Percentiles rank a stretch among this genome's conserved stretches.
phyloP scores from a whole-genome alignment of 192 early-diverging fungal genomes.

The Umbelopsis sp. region DNA sequence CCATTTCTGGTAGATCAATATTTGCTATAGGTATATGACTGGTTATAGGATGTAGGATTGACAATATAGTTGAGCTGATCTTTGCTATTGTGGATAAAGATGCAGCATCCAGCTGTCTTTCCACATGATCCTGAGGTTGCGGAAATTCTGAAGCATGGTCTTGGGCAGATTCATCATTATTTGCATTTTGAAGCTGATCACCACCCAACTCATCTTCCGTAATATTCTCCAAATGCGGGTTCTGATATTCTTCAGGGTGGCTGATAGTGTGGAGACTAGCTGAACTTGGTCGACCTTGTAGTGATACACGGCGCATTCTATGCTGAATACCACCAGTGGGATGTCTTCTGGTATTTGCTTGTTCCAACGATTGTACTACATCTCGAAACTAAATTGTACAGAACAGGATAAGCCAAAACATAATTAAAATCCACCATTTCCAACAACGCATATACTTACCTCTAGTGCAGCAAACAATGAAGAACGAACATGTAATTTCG shows the following conservation, averaged over 20 bases:
- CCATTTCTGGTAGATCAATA: slow-evolving; percentile 13
- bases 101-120: background rate
- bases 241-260: background rate
- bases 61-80: background rate
- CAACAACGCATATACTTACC: slow-evolving; percentile 28
- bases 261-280: slow-evolving; percentile 2
- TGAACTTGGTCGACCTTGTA: slow-evolving; percentile 8
- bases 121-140: slow-evolving; percentile 4
- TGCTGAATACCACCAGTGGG: background rate
- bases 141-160: background rate
- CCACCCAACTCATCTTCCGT: background rate
- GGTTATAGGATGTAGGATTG: background rate
- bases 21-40: background rate
- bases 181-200: background rate
- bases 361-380: slow-evolving; percentile 39
- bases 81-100: background rate
- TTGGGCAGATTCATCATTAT: background rate
- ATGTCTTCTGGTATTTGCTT: slow-evolving; percentile 15
- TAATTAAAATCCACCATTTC: background rate
- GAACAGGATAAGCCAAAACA: background rate
- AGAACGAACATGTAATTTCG: slow-evolving; percentile 44
- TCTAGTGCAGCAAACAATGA: slow-evolving; percentile 59
- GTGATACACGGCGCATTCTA: background rate
- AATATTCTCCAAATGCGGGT: background rate
- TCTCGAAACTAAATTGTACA: slow-evolving; percentile 36